Evolutionary conservation across 1,284 basidiomycete genomes (phyloP).

Genomic region (Gomphus bonarii): DNA sequence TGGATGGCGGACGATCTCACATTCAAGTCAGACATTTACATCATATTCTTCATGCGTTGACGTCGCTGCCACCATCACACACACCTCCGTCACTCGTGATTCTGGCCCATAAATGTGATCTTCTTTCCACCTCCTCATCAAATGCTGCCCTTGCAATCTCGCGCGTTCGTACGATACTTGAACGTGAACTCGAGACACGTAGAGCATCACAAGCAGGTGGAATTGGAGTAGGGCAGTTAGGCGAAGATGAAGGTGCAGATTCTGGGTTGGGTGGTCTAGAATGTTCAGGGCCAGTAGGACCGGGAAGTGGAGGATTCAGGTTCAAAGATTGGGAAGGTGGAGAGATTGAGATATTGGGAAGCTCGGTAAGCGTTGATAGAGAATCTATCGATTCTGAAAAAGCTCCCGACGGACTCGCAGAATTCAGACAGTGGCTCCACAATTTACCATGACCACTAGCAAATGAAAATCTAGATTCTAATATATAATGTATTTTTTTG

Average conservation of each 20-base stretch:
- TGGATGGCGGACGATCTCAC: not conserved
- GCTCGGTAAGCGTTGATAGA: constrained; percentile 35
- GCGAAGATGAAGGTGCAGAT: constrained; percentile 43
- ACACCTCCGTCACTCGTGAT: constrained; percentile 48
- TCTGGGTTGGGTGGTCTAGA: constrained; percentile 56
- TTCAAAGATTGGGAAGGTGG: constrained; percentile 76
- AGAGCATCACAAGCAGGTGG: constrained; percentile 48
- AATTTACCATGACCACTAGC: constrained; percentile 27
- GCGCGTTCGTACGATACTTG: constrained; percentile 63
- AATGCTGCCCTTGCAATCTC: constrained; percentile 41
- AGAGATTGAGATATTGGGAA: constrained; percentile 53
- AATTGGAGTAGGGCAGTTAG: constrained; percentile 60
- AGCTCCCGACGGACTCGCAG: constrained; percentile 29
- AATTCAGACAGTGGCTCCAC: constrained; percentile 41
- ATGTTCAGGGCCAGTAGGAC: constrained; percentile 32
- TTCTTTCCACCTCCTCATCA: constrained; percentile 38
- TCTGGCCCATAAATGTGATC: constrained; percentile 65
- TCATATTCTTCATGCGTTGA: constrained; percentile 53
- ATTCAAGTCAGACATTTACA: constrained; percentile 51
- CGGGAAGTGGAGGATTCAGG: constrained; percentile 36
- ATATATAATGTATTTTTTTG: constrained; percentile 7
- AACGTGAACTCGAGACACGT: constrained; percentile 72
- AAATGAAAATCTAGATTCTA: not conserved
- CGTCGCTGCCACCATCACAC: constrained; percentile 60
- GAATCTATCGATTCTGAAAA: constrained; percentile 20